These are phyloP conservation scores for Berkeleyomyces basicola DNA, from an alignment of 2,329 filamentous ascomycete genomes.

Conservation along the genomic window DNA sequence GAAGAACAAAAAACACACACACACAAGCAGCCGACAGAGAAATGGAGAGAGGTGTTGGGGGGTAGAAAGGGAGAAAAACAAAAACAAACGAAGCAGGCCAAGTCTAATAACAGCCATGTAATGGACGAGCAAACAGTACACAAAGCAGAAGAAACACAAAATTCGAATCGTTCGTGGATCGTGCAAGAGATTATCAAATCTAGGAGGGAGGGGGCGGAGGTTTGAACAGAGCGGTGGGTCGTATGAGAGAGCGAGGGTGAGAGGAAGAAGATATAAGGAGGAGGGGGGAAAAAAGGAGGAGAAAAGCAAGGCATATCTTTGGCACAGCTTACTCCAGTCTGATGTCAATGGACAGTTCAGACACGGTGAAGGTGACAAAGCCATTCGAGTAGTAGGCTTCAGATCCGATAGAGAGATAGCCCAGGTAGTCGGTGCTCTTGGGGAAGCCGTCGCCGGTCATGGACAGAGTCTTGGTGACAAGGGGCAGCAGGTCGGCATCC, in stretches of 20 bases:
- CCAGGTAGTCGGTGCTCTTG: slow-evolving; percentile 28
- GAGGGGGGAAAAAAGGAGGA: neutral
- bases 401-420: slow-evolving; percentile 34
- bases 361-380: slow-evolving; percentile 33
- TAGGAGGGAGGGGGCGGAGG: neutral
- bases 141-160: neutral
- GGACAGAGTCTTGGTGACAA: slow-evolving; percentile 26
- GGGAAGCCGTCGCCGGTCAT: slow-evolving; percentile 22
- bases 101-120: neutral
- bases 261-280: slow-evolving; percentile 1
- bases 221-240: neutral
- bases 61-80: neutral
- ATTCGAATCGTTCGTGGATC: slow-evolving; percentile 3
- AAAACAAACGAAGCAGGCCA: slow-evolving; percentile 4
- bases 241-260: neutral
- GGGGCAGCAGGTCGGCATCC: slow-evolving; percentile 28
- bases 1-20: neutral
- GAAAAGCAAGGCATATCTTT: neutral
- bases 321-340: slow-evolving; percentile 14
- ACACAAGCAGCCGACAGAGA: neutral
- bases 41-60: neutral
- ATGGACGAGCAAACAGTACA: neutral
- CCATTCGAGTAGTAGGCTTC: slow-evolving; percentile 29
- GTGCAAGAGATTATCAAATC: slow-evolving; percentile 1
- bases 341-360: slow-evolving; percentile 24